Evolutionary conservation across 495 filamentous ascomycete species (phyloP).

Genomic region (Talaromyces wortmannii): DNA sequence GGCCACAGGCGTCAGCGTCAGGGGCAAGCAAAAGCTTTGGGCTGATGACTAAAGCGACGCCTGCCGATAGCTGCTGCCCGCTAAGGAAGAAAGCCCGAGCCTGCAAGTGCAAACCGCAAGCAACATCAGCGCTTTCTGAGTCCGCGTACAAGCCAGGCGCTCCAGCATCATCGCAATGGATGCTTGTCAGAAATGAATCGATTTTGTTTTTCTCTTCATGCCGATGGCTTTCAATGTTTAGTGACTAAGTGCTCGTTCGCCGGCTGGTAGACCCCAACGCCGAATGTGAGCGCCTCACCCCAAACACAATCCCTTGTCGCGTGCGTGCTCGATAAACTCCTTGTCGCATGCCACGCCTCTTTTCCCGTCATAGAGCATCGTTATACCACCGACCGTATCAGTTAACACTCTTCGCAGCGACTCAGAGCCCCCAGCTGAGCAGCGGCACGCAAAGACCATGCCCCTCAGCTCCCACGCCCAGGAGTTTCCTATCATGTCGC

Average conservation of each 20-base stretch:
- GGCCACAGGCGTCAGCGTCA: too few relatives aligned
- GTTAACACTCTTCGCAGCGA: conserved; percentile 3
- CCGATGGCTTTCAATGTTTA: background rate
- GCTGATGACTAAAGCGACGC: too few relatives aligned
- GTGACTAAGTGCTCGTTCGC: background rate
- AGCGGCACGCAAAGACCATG: conserved; percentile 19
- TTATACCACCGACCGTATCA: background rate
- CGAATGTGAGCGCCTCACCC: background rate
- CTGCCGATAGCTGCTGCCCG: too few relatives aligned
- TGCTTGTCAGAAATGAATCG: background rate
- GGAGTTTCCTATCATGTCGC: conserved; percentile 32
- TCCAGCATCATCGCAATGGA: background rate
- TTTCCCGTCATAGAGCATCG: too few relatives aligned
- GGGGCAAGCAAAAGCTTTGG: too few relatives aligned
- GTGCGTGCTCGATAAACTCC: background rate
- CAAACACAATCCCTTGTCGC: background rate
- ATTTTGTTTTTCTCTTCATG: background rate
- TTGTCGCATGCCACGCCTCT: too few relatives aligned
- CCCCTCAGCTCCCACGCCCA: conserved; percentile 42
- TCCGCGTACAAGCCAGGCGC: background rate
- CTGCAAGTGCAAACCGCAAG: background rate
- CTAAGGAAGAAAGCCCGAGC: too few relatives aligned
- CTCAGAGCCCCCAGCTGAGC: conserved; percentile 6
- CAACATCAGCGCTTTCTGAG: background rate
- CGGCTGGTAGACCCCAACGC: background rate